A percentile compares a stretch with the other conserved stretches of the same genome.
Evolutionary conservation across 108 stramenopile genomes (phyloP).

Genomic region (Aurantiochytrium sp.): DNA sequence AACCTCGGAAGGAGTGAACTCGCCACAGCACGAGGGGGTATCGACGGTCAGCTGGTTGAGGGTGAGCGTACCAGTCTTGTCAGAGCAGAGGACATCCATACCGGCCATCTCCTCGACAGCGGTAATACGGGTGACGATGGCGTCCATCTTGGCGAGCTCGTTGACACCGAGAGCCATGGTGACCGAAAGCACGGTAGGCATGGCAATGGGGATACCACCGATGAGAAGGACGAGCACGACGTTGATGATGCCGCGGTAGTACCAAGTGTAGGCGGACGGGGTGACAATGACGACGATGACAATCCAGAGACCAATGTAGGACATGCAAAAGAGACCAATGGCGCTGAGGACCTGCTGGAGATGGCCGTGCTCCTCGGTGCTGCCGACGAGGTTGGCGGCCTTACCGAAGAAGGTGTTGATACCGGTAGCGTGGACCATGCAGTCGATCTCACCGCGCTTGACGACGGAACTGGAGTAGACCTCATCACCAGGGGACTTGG

Average conservation of each 20-base stretch:
- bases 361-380: conserved; percentile 34
- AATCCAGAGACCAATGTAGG: conserved; percentile 61
- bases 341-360: conserved; percentile 18
- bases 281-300: conserved; percentile 56
- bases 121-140: conserved; percentile 69
- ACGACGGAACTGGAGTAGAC: neutral
- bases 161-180: conserved; percentile 72
- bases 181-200: conserved; percentile 65
- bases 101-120: conserved; percentile 76
- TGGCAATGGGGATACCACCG: conserved; percentile 72
- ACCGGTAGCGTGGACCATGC: neutral
- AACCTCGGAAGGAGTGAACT: conserved; percentile 48
- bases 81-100: conserved; percentile 67
- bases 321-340: conserved; percentile 60
- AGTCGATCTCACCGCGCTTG: neutral
- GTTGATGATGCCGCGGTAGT: neutral
- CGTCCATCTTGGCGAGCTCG: conserved; percentile 64
- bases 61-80: conserved; percentile 80
- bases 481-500: conserved; percentile 41
- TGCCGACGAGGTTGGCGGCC: conserved; percentile 38
- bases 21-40: conserved; percentile 39
- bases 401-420: conserved; percentile 28
- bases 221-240: conserved; percentile 57
- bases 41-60: conserved; percentile 71
- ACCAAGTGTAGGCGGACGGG: conserved; percentile 47